Base-by-base conservation (phyloP, 306 rosid genomes). In the Elaeagnus macrophylla region DNA sequence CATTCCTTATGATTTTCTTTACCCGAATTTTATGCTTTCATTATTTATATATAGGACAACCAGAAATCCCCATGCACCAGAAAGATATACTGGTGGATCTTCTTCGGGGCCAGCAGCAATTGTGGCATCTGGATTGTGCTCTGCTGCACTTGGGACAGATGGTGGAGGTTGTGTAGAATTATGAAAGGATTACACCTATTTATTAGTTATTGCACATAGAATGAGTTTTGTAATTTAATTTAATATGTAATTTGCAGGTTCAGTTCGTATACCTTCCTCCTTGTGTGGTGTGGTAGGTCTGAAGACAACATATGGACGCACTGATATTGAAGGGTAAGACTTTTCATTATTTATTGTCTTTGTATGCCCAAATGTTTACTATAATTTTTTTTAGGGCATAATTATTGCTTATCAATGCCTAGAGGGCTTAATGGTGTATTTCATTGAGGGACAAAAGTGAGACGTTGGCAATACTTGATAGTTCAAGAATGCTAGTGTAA, bases 101-200 rank as follows among this genome's bases (percentile, higher is more conserved):
- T 90, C 97, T 54, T 90, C 95, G 7, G 97, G 97, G 55, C 94
- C 97, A 14, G 97, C 95, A 56, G 95, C 97, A 63, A 59, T 90
- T 76, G 95, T 90, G 68, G 97, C 95, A 59, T 82, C 94, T 68
- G 97, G 97, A 72, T 43, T 90, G 39, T 90, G 95, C 63, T 76
- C 95, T 65, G 97, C 97, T 42, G 94, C 97, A 18, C 81, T 90
- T 63, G 95, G 97, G 68, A 90, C 95, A 38, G 97, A 86, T 54
- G 95, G 95, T 8, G 97, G 97, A 90, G 97, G 97, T 90, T 78
- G 84, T 61, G 61, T 54, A 66, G 62, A 67, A 56, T 53, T 61
- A 50, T 61, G 59, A 56, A 65, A 61, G 46, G 40, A 20, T 45
- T 65, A 12, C 46, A 5, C 19, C 66, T 48, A 53, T n/a, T n/a